Percentiles rank a stretch among this genome's conserved stretches.
Evolutionary conservation across 768 basidiomycete species (phyloP).

Genomic region (Pleurotus tuber-regium): DNA sequence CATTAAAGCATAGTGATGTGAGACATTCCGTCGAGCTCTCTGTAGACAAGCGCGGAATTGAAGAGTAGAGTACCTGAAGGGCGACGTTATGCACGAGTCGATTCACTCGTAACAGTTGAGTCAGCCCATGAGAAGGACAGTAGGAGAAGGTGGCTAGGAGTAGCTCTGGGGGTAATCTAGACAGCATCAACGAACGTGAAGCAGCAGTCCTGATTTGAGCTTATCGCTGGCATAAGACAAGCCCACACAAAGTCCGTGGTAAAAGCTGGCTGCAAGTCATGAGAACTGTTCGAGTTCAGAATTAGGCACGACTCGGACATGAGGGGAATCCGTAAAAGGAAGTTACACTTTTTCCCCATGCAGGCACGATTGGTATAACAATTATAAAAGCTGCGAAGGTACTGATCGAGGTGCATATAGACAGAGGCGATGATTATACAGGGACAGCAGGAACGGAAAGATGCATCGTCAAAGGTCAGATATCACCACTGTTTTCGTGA

Average conservation of each 20-base stretch:
- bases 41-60: slow-evolving; percentile 1
- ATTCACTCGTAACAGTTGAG: background rate
- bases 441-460: no score
- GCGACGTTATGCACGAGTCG: background rate
- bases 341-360: no score
- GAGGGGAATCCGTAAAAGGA: no score
- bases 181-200: background rate
- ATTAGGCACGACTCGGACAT: no score
- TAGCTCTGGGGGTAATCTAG: slow-evolving; percentile 1
- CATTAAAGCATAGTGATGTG: slow-evolving; percentile 6
- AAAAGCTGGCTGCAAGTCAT: background rate
- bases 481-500: slow-evolving; percentile 21
- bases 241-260: background rate
- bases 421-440: no score
- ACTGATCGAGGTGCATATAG: no score
- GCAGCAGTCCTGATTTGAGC: background rate
- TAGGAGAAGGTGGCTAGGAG: background rate
- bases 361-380: no score
- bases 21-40: background rate
- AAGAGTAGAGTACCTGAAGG: slow-evolving; percentile 5
- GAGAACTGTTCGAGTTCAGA: no score
- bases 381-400: no score
- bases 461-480: slow-evolving; percentile 19
- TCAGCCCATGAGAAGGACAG: background rate
- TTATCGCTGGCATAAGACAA: background rate